phyloP scores from a whole-genome alignment of 116 monocot species.

The Papilionanthe hybrid region DNA sequence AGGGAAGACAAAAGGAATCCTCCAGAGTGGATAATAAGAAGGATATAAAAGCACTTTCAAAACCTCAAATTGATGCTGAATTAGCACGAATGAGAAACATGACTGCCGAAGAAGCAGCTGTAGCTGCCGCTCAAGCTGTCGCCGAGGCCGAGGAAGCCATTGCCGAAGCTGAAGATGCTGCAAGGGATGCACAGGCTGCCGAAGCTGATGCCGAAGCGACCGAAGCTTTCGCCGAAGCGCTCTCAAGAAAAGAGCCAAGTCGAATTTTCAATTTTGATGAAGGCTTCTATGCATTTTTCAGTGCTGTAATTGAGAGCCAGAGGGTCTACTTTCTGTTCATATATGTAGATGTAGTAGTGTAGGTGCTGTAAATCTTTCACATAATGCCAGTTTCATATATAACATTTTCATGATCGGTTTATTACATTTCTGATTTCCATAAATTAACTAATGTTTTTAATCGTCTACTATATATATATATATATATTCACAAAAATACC shows the following conservation, averaged over 20 bases:
- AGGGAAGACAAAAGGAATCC: constrained; percentile 39
- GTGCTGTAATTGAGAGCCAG: neutral
- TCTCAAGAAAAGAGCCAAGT: constrained; percentile 31
- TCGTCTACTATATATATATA: neutral
- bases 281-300: neutral
- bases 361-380: constrained; percentile 6
- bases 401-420: neutral
- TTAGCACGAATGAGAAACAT: constrained; percentile 50
- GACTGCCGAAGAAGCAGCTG: constrained; percentile 64
- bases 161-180: constrained; percentile 77
- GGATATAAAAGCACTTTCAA: constrained; percentile 39
- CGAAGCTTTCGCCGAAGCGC: constrained; percentile 80
- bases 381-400: neutral
- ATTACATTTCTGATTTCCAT: neutral
- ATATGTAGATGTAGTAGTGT: neutral
- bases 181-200: constrained; percentile 66
- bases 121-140: constrained; percentile 67
- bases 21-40: constrained; percentile 17
- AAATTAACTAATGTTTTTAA: neutral
- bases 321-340: neutral
- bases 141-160: constrained; percentile 83
- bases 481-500: too few relatives aligned
- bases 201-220: constrained; percentile 86
- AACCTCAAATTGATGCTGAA: constrained; percentile 58
- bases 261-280: constrained; percentile 9